Percentiles rank a stretch among this genome's conserved stretches.
Evolutionary conservation across 208 protist species (phyloP).

Genomic region (Crithidia bombi): DNA sequence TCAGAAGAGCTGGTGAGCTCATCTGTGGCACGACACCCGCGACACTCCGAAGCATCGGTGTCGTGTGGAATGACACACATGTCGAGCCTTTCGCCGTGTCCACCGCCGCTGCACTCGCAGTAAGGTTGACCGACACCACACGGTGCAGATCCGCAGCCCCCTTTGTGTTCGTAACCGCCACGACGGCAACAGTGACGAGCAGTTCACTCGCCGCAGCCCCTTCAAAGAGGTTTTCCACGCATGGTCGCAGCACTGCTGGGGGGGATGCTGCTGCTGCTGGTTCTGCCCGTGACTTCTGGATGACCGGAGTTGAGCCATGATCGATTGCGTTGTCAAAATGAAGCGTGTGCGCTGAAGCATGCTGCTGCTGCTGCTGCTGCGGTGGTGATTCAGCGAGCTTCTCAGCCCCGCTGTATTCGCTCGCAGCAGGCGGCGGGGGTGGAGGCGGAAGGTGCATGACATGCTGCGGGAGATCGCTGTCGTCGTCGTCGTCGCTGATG

Average conservation of each 20-base stretch:
- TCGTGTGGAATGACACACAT: conserved; percentile 25
- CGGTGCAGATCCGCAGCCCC: conserved; percentile 32
- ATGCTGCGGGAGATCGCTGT: conserved; percentile 2
- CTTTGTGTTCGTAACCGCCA: conserved; percentile 22
- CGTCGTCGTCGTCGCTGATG: conserved; percentile 32
- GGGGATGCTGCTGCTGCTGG: not conserved
- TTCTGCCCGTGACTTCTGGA: too few relatives aligned
- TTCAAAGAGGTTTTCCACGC: conserved; percentile 48
- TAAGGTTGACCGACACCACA: conserved; percentile 17
- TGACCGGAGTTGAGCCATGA: not conserved
- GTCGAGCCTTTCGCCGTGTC: not conserved
- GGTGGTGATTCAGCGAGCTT: not conserved
- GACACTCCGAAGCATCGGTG: conserved; percentile 29
- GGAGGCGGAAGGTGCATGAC: conserved; percentile 8
- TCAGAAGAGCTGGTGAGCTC: conserved; percentile 33
- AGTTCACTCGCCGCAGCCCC: conserved; percentile 30
- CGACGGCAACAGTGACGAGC: conserved; percentile 37
- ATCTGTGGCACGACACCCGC: conserved; percentile 42
- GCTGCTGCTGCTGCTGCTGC: not conserved
- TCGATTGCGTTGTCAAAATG: not conserved
- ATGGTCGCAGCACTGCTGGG: not conserved
- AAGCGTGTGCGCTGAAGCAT: not conserved
- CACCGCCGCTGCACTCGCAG: not conserved
- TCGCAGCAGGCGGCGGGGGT: not conserved
- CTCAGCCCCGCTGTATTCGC: not conserved